phyloP scores from a whole-genome alignment of 1,139 yeast genomes.

The Citeromyces hawaiiensis region DNA sequence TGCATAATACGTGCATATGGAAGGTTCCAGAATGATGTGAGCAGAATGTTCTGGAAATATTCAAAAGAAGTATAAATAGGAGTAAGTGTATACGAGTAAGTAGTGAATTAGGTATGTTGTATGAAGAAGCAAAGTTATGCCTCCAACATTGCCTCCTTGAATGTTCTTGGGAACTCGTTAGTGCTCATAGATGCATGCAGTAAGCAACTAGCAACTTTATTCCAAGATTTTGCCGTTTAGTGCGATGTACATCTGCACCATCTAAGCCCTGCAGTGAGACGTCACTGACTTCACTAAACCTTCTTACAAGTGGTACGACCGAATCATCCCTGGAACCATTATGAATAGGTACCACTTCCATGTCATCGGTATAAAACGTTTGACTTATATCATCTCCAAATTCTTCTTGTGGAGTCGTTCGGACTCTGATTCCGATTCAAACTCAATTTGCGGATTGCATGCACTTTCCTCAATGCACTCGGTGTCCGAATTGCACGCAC shows the following conservation, averaged over 20 bases:
- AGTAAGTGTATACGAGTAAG: too few relatives aligned
- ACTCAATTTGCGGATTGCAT: slow-evolving; percentile 1
- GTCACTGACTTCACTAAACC: not conserved
- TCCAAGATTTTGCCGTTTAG: not conserved
- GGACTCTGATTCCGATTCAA: slow-evolving; percentile 1
- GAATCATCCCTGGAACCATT: slow-evolving; percentile 1
- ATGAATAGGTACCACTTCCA: slow-evolving; percentile 1
- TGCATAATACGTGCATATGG: too few relatives aligned
- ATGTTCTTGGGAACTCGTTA: not conserved
- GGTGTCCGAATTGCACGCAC: too few relatives aligned
- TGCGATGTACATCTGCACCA: not conserved
- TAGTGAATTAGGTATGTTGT: too few relatives aligned
- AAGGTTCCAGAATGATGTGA: too few relatives aligned
- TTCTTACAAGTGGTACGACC: not conserved
- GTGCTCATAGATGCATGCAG: not conserved
- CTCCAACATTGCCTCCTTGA: not conserved
- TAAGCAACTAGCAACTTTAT: not conserved
- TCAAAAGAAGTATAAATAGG: too few relatives aligned
- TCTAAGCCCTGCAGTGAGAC: not conserved
- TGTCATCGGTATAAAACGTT: not conserved
- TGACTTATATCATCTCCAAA: not conserved
- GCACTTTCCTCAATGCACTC: too few relatives aligned
- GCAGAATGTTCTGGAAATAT: too few relatives aligned
- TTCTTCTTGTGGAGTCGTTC: not conserved
- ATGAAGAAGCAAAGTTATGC: too few relatives aligned